These are phyloP conservation scores for Russula emetica DNA, from an alignment of 768 basidiomycete genomes.

Conservation along the genomic window DNA sequence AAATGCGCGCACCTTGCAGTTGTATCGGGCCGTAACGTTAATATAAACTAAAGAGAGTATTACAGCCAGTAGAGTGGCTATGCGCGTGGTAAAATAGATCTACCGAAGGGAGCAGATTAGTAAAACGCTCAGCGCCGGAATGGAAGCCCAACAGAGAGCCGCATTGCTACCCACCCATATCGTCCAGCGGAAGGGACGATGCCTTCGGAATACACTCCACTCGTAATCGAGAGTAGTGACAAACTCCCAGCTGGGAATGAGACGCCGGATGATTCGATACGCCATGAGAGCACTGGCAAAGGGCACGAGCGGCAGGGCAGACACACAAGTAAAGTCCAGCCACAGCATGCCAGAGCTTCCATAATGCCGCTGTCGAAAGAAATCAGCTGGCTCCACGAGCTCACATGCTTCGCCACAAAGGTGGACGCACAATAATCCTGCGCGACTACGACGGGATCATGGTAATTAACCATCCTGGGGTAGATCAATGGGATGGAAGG, in stretches of 20 bases:
- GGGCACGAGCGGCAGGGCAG: too few species aligned
- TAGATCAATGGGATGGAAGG: neutral
- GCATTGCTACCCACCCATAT: neutral
- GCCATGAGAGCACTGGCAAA: neutral
- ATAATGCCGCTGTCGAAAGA: neutral
- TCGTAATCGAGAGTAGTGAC: neutral
- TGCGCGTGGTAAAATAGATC: neutral
- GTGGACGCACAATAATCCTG: neutral
- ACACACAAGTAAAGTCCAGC: slow-evolving; percentile 9
- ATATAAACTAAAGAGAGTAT: neutral
- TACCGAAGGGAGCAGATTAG: neutral
- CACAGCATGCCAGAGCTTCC: neutral
- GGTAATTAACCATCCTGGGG: slow-evolving; percentile 1
- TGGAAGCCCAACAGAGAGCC: neutral
- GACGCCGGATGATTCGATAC: neutral
- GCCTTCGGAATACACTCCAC: neutral
- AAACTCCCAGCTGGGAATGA: neutral
- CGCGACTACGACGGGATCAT: neutral
- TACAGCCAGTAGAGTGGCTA: neutral
- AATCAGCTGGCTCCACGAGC: neutral
- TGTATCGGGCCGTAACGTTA: neutral
- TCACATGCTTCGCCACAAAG: neutral
- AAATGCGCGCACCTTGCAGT: neutral
- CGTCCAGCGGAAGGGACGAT: neutral
- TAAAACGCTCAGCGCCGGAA: too few species aligned